Evolutionary conservation across 23 red algal species (phyloP).

Genomic region (Gracilaria gracilis): DNA sequence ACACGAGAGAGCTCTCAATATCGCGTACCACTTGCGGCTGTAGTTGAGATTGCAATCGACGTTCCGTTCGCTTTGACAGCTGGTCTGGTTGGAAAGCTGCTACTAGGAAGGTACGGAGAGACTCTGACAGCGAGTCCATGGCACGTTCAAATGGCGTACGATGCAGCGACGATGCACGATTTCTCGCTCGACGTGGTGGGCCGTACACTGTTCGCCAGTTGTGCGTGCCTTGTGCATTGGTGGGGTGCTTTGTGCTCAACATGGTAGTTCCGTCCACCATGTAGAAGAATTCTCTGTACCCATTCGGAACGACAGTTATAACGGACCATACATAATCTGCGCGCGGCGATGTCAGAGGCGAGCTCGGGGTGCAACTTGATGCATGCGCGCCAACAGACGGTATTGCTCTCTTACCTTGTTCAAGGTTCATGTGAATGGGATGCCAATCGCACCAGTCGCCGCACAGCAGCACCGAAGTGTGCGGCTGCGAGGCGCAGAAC

Average conservation of each 20-base stretch:
- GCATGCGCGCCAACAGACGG: background rate
- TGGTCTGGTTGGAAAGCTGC: slow-evolving; percentile 23
- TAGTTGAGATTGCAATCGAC: slow-evolving; percentile 11
- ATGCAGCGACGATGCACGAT: background rate
- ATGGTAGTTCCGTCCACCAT: slow-evolving; percentile 60
- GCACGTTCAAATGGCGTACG: background rate
- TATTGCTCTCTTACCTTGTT: slow-evolving; percentile 27
- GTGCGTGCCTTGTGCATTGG: slow-evolving; percentile 27
- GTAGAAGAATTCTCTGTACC: slow-evolving; percentile 81
- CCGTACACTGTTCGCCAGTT: slow-evolving; percentile 87
- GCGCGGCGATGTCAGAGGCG: background rate
- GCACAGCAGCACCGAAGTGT: slow-evolving; percentile 61
- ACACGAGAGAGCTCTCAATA: slow-evolving; percentile 14
- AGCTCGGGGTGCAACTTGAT: background rate
- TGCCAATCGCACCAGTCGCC: slow-evolving; percentile 88
- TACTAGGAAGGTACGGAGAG: background rate
- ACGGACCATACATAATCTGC: slow-evolving; percentile 67
- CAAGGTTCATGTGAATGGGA: slow-evolving; percentile 70
- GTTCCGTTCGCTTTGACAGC: slow-evolving; percentile 19
- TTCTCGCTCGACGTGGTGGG: slow-evolving; percentile 20
- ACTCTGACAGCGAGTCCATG: slow-evolving; percentile 23
- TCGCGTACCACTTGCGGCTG: background rate
- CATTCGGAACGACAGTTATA: slow-evolving; percentile 73
- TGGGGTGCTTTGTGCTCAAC: slow-evolving; percentile 65
- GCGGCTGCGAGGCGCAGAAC: slow-evolving; percentile 29